Base-by-base conservation (phyloP, 108 stramenopile species). In the Skeletonema grethae region DNA sequence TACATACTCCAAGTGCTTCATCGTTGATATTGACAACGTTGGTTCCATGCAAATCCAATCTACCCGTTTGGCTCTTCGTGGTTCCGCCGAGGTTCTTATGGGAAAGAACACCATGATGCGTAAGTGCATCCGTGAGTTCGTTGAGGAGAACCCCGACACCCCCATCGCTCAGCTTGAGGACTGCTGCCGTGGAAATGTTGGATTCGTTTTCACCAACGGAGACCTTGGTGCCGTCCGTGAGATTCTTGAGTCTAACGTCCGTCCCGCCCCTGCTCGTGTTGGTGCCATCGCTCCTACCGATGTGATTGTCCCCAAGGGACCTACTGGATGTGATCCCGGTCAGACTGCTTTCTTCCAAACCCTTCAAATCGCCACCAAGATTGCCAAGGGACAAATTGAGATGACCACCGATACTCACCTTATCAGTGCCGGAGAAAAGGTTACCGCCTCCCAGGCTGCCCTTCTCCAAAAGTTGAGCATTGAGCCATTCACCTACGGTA, bases 21-120 rank as follows among this genome's bases (percentile, higher is more conserved):
- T 99, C 43, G 97, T 98, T 48, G 81, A 83, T 62, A 96, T 97
- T 65, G 97, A 99, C 91, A 99, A 99, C 80, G 99, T 99, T 39
- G 99, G 98, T 59, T 98, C 97, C 75, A 91, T 86, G 86, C 99
- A 99, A 88, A 88, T 99, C 74, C 97, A 98, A 66, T 64, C 89
- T 61, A 96, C 96, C 70, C 94, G 99, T 65, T 77, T 79, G 55
- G 90, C 74, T 31, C 96, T 99, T 36, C 97, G 97, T 76, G 97
- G 96, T 66, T 82, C 80, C 68, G 99, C 97, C 61, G 93, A 93
- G 45, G 70, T 99, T 48, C 93, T 99, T 82, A 97, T 98, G 96
- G 99, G 99, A 63, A 99, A 99, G 91, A 97, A 95, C 82, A 99
- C 99, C 93, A 97, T 98, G 96, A 98, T 98, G 95, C 89, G 98